Base-by-base conservation (phyloP, 306 rosid species). In the Cucurbita maxima region DNA sequence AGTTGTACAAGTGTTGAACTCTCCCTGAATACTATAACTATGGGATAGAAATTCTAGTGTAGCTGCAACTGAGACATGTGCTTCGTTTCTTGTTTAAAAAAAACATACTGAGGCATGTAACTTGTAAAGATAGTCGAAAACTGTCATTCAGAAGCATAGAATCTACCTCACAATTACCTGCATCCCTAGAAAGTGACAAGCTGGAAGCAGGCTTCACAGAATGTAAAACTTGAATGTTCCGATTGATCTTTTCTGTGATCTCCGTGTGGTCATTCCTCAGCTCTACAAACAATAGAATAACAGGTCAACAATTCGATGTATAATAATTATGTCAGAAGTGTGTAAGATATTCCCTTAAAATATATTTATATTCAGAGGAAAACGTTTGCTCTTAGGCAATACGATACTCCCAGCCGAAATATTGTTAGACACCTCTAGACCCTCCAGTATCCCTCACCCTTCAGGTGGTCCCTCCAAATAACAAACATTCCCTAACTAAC, bases 251-350 rank as follows among this genome's bases (percentile, higher is more conserved):
- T 75, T 87, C 94, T 20, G 95, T 86, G 37, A 86, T 75, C 78
- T 82, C 92, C 36, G n/a, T 73, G 77, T 94, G 88, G 73, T 94
- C 97, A 84, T 81, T 87, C 18, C 85, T 89, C 86, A 90, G 80
- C 83, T 86, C 98, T 90, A 80, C 75, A 82, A 12, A 67, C 4
- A 75, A 10, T 5, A 36, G 20, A 66, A 34, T 36, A 83, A 68
- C 45, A 30, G 60, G 22, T 8, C 57, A 18, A 36, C 48, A 71
- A 11, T 34, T 10, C 2, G 12, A 22, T 48, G 2, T 20, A 37
- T 4, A 10, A 41, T 52, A 37, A 50, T 4, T 48, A 25, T 30
- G 37, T 54, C 52, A 6, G 16, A 15, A 72, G 36, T 8, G 30
- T 47, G 34, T 30, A 30, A 30, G 34, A 30, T 30, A 30, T 30